Evolutionary conservation across 176 grass and related monocot genomes (phyloP).

Genomic region (Raddia distichophylla): DNA sequence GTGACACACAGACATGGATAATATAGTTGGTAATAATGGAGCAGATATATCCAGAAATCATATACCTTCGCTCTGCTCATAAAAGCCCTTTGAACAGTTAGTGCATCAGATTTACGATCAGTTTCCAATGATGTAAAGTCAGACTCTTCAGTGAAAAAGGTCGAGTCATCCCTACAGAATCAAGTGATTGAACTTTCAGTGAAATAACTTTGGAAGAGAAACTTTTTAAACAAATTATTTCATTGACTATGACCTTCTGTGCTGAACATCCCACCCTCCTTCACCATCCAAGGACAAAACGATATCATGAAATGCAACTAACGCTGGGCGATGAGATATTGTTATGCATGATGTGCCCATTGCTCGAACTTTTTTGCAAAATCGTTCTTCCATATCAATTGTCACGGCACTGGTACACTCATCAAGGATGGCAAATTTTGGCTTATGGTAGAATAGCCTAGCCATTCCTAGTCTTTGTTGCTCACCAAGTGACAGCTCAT

Average conservation of each 20-base stretch:
- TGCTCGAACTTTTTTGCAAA: conserved; percentile 91
- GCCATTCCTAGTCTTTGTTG: conserved; percentile 99
- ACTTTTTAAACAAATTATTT: conserved; percentile 34
- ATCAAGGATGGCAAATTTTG: conserved; percentile 98
- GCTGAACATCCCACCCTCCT: conserved; percentile 87
- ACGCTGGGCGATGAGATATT: conserved; percentile 94
- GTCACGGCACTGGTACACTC: conserved; percentile 99
- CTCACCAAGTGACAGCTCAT: conserved; percentile 96
- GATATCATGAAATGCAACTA: conserved; percentile 99
- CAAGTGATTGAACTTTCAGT: conserved; percentile 22
- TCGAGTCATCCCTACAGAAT: conserved; percentile 66
- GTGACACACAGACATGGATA: neutral
- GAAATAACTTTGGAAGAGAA: conserved; percentile 30
- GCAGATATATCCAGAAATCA: conserved; percentile 25
- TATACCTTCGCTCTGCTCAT: conserved; percentile 73
- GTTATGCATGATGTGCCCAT: conserved; percentile 99
- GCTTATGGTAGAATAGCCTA: conserved; percentile 95
- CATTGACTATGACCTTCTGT: conserved; percentile 65
- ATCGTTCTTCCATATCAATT: conserved; percentile 97
- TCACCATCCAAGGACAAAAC: conserved; percentile 97
- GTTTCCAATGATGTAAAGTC: conserved; percentile 63
- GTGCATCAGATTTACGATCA: conserved; percentile 75
- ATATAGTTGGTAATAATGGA: conserved; percentile 20
- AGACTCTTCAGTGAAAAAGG: conserved; percentile 63
- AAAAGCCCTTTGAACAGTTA: conserved; percentile 94